Evolutionary conservation across 495 filamentous ascomycete genomes (phyloP).

Genomic region (Filosporella fistucella): DNA sequence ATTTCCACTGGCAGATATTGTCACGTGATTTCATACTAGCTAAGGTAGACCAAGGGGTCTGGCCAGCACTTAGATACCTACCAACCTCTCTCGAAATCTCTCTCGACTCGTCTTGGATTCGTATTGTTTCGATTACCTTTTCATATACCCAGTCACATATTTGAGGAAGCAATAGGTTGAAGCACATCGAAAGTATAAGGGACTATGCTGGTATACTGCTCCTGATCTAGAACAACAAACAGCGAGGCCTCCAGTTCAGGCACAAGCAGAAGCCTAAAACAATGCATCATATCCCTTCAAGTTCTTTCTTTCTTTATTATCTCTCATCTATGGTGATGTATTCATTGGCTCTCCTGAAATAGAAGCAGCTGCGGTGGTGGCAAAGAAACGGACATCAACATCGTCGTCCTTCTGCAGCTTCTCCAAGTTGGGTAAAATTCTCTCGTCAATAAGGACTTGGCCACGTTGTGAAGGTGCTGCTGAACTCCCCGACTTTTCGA

Average conservation of each 20-base stretch:
- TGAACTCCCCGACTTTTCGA: conserved; percentile 70
- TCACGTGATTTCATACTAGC: no score
- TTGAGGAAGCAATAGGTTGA: no score
- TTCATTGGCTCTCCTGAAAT: conserved; percentile 51
- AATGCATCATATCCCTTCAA: conserved; percentile 21
- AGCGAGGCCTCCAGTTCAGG: conserved; percentile 11
- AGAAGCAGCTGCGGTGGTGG: conserved; percentile 47
- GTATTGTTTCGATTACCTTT: no score
- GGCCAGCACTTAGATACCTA: no score
- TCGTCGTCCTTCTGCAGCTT: conserved; percentile 95
- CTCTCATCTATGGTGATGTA: conserved; percentile 48
- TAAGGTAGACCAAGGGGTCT: no score
- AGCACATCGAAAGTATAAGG: no score
- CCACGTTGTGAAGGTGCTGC: conserved; percentile 63
- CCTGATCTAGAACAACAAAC: conserved; percentile 21
- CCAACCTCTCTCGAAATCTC: no score
- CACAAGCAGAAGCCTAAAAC: conserved; percentile 10
- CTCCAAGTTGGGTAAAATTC: conserved; percentile 83
- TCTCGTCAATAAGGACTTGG: conserved; percentile 79
- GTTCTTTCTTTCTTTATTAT: conserved; percentile 21
- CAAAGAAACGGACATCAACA: conserved; percentile 96
- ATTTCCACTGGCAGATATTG: no score
- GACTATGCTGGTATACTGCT: conserved; percentile 25
- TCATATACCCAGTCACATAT: no score
- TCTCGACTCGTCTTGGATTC: no score